A percentile compares a stretch with the other conserved stretches of the same genome.
Evolutionary conservation across 371 early-diverging fungal genomes (phyloP).

Genomic region (Zychaea mexicana): DNA sequence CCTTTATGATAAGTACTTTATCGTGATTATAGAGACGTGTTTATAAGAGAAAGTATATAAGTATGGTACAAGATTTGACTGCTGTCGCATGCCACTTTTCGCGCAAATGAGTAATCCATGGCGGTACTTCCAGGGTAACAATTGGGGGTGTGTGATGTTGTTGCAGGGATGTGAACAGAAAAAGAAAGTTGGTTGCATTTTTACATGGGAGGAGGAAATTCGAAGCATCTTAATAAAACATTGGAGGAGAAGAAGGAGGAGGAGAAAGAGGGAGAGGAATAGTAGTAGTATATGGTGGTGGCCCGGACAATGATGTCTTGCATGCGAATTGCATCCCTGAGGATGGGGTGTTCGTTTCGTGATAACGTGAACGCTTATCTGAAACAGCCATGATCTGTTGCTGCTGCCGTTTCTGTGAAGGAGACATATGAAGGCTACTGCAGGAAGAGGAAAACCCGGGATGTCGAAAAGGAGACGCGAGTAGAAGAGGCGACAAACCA

Average conservation of each 20-base stretch:
- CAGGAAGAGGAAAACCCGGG: background rate
- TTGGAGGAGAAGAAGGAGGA: background rate
- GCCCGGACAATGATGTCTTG: background rate
- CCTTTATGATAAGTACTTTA: too few relatives aligned
- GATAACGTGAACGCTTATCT: slow-evolving; percentile 1
- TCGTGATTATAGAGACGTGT: too few relatives aligned
- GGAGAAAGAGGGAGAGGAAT: background rate
- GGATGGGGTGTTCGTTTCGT: background rate
- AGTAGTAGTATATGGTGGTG: background rate
- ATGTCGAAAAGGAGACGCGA: background rate
- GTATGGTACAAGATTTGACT: too few relatives aligned
- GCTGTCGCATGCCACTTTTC: too few relatives aligned
- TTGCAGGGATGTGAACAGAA: too few relatives aligned
- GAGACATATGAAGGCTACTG: background rate
- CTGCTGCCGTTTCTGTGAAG: background rate
- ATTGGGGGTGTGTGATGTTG: too few relatives aligned
- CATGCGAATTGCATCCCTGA: background rate
- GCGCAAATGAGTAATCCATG: too few relatives aligned
- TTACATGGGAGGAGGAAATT: background rate
- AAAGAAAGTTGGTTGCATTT: background rate
- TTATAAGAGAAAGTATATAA: too few relatives aligned
- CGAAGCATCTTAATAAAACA: background rate
- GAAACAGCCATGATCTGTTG: background rate
- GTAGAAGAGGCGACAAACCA: background rate
- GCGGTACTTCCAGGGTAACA: too few relatives aligned